A percentile compares a stretch with the other conserved stretches of the same genome.
These are phyloP conservation scores for Trichoderma sp. DNA, from an alignment of 2,329 filamentous ascomycete species.

Conservation along the genomic window DNA sequence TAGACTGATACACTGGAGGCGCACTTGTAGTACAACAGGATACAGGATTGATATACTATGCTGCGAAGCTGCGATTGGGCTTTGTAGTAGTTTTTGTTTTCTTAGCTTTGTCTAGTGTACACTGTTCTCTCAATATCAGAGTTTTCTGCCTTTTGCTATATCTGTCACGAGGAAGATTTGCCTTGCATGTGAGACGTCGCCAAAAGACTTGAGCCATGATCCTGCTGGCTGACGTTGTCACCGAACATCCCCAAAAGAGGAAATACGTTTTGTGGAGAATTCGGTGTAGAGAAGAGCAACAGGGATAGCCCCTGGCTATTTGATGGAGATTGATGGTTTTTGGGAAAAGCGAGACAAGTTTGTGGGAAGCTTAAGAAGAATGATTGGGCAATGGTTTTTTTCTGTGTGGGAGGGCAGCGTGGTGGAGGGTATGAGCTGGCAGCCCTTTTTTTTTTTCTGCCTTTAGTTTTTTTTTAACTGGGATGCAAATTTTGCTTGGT, in stretches of 20 bases:
- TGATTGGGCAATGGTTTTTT: neutral
- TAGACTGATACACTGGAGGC: conserved; percentile 15
- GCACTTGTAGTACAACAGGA: conserved; percentile 8
- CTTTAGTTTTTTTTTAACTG: no score
- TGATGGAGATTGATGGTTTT: neutral
- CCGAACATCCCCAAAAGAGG: neutral
- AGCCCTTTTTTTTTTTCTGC: neutral
- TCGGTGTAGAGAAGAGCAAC: neutral
- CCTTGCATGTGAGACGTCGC: neutral
- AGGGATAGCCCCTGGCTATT: neutral
- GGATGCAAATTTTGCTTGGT: neutral
- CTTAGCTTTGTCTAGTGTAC: neutral
- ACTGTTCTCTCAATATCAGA: neutral
- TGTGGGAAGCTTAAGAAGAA: neutral
- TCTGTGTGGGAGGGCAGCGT: neutral
- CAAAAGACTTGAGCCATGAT: neutral
- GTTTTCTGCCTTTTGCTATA: neutral
- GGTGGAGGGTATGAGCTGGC: neutral
- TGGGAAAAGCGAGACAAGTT: neutral
- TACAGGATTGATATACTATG: neutral
- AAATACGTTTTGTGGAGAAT: neutral
- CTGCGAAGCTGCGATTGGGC: neutral
- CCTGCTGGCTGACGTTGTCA: neutral
- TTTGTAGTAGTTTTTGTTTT: neutral
- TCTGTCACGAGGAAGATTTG: neutral